phyloP scores from a whole-genome alignment of 257 asterid genomes.

The Leptodermis oblonga region DNA sequence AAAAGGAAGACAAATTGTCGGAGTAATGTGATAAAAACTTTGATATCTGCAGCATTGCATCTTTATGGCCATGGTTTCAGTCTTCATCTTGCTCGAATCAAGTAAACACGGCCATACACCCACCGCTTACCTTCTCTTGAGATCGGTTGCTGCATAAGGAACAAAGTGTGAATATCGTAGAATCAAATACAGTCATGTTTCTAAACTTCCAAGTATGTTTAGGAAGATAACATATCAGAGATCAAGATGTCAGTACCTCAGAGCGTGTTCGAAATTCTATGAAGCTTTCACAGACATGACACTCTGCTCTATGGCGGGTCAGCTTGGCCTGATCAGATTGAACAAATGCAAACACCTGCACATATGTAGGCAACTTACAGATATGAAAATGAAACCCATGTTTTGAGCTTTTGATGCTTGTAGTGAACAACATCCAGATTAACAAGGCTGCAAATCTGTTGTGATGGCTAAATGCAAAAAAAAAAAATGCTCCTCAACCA shows the following conservation, averaged over 20 bases:
- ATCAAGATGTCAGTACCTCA: constrained; percentile 59
- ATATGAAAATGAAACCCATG: background rate
- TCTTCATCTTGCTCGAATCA: constrained; percentile 53
- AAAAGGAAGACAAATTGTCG: background rate
- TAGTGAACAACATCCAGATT: too few species aligned
- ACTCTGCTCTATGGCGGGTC: constrained; percentile 74
- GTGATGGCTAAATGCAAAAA: background rate
- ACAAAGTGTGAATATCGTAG: background rate
- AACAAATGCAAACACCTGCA: constrained; percentile 95
- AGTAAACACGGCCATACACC: constrained; percentile 97
- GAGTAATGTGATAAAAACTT: background rate
- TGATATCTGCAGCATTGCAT: constrained; percentile 1
- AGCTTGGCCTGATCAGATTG: constrained; percentile 52
- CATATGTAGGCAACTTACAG: constrained; percentile 15
- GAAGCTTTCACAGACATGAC: constrained; percentile 93
- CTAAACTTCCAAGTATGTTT: background rate
- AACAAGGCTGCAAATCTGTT: background rate
- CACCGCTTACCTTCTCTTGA: constrained; percentile 61
- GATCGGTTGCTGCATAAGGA: constrained; percentile 53
- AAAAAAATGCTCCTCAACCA: too few species aligned
- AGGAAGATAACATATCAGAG: background rate
- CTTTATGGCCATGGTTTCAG: constrained; percentile 51
- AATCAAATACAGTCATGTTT: too few species aligned
- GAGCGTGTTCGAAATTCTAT: constrained; percentile 80
- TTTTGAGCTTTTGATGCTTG: background rate